Conservation (phyloP, 106 monocot genomes). For the Alisma plantagoaquatica region DNA sequence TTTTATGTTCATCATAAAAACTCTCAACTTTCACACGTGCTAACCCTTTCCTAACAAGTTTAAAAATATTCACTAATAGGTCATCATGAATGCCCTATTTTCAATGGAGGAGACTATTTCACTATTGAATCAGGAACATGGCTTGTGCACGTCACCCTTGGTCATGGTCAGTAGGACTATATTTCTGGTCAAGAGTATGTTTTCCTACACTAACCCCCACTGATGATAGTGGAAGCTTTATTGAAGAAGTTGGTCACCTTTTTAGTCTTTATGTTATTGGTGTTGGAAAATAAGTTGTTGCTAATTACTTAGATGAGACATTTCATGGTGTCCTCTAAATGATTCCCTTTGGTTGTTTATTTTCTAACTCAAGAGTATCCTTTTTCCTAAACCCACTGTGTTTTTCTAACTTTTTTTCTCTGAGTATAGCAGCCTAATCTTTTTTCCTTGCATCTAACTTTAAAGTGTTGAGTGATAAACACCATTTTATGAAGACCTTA, state of each 20-base stretch:
- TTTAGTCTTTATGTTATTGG: slow-evolving; percentile 78
- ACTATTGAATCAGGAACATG: slow-evolving; percentile 95
- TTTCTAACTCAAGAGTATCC: too few relatives aligned
- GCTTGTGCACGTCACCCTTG: slow-evolving; percentile 97
- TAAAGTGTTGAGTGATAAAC: too few relatives aligned
- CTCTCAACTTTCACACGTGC: too few relatives aligned
- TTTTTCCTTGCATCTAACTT: too few relatives aligned
- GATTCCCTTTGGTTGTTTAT: background rate
- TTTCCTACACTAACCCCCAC: slow-evolving; percentile 88
- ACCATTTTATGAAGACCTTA: too few relatives aligned
- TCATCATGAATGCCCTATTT: slow-evolving; percentile 78
- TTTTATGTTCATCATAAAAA: too few relatives aligned
- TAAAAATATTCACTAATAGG: slow-evolving; percentile 82
- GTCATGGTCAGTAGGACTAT: slow-evolving; percentile 98
- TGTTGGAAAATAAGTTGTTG: slow-evolving; percentile 71
- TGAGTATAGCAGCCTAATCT: too few relatives aligned
- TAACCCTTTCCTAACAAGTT: background rate
- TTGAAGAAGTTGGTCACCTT: slow-evolving; percentile 74
- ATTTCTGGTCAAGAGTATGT: slow-evolving; percentile 83
- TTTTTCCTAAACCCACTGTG: too few relatives aligned
- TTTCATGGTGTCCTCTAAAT: too few relatives aligned
- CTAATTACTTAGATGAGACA: slow-evolving; percentile 73
- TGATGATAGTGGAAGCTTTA: slow-evolving; percentile 87
- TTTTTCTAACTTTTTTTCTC: too few relatives aligned
- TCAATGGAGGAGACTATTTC: slow-evolving; percentile 94